Evolutionary conservation across 2,329 filamentous ascomycete species (phyloP), one percentile per base, ranked within the genome.

Genomic region (Cladosporium halotolerans): DNA sequence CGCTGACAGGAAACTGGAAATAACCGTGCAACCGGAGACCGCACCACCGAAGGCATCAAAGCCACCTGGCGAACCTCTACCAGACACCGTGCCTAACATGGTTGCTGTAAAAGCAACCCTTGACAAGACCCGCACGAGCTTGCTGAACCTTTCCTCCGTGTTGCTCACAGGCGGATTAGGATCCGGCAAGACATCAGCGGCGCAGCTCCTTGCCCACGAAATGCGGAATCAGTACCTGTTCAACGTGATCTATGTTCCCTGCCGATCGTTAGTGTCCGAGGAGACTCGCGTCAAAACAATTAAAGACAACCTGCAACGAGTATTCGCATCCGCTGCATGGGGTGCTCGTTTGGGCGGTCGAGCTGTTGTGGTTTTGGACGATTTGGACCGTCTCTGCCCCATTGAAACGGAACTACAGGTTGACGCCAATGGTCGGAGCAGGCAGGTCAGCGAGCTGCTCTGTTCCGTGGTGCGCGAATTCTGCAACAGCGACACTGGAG

Each of bases 401-500:
- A 86, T 85, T 1, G 95, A 99, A 71, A 96, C 91, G 0, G 93
- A 99, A 68, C 78, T 99, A 10, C 89, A 96, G 69, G 88, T 95
- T 4, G 91, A 90, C 55, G 90, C 97, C 61, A 97, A 99, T 64
- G 89, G 89, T 14, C 82, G 92, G 58, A 97, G 91, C 67, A 83
- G 90, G 33, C 91, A 97, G 63, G 83, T 96, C 54, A 96, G 91
- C 66, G 93, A 99, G 69, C 83, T 89, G 0, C 79, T 99, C 4
- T 87, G 88, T 66, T 83, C 86, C 1, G 84, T 93, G 59, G 88
- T 92, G 0, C 82, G 85, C 53, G 87, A 96, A 65, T 91, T 92
- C 67, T 96, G 91, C 67, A 83, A 82, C 0, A 79, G 82, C 57
- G 85, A 89, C 56, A 89, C 85, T 57, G 85, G 86, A 2, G 87